These are phyloP conservation scores for Grifola frondosa DNA, from an alignment of 1,284 basidiomycete species.

Conservation along the genomic window DNA sequence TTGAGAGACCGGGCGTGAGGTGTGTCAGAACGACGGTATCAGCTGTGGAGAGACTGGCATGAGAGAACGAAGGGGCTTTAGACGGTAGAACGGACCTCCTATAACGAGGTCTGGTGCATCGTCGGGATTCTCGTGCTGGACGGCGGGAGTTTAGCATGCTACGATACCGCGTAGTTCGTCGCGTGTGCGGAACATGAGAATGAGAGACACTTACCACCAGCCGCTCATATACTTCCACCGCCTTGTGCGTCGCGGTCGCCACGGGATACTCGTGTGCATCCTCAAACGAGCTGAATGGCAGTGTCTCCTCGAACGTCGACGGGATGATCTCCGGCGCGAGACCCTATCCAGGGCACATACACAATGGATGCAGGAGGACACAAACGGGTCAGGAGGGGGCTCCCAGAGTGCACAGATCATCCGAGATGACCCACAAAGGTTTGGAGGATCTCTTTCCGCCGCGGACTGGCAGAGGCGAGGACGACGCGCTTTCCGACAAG, in stretches of 20 bases:
- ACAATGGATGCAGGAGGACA: not conserved
- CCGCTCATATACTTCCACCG: constrained; percentile 88
- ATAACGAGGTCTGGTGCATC: constrained; percentile 94
- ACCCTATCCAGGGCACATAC: constrained; percentile 56
- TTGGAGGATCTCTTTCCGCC: constrained; percentile 83
- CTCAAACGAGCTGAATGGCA: constrained; percentile 69
- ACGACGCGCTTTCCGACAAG: constrained; percentile 76
- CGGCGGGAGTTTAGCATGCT: not conserved
- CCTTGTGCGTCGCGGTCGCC: constrained; percentile 90
- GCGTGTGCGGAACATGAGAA: too few relatives aligned
- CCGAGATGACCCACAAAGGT: constrained; percentile 56
- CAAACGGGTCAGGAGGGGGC: not conserved
- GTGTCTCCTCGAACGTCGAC: constrained; percentile 85
- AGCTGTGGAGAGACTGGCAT: constrained; percentile 44
- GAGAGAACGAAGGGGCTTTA: not conserved
- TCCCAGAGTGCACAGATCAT: constrained; percentile 27
- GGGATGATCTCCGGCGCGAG: constrained; percentile 85
- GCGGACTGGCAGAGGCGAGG: constrained; percentile 83
- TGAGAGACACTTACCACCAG: constrained; percentile 59
- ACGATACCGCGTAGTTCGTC: too few relatives aligned
- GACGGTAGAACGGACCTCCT: constrained; percentile 54
- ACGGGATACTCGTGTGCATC: constrained; percentile 92
- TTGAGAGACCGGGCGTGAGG: constrained; percentile 54
- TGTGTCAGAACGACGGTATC: constrained; percentile 92
- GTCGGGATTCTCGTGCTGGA: constrained; percentile 63